Conservation (phyloP, 2,329 filamentous ascomycete genomes). For the Trichophyton simii region DNA sequence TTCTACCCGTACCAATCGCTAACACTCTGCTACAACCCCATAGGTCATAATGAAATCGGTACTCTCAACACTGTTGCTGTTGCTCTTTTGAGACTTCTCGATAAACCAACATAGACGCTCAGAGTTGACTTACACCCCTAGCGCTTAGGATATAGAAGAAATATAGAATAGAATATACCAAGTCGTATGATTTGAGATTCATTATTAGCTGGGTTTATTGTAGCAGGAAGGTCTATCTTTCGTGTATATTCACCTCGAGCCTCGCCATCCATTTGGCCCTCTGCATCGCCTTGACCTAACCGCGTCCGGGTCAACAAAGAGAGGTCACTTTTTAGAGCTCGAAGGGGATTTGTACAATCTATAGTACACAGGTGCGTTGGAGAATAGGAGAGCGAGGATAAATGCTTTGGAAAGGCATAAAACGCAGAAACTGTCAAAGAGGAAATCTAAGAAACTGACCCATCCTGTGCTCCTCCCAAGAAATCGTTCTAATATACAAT, state of each 20-base stretch:
- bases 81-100: constrained; percentile 28
- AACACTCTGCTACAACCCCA: not conserved
- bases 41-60: constrained; percentile 32
- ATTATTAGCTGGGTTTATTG: too few species aligned
- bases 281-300: not conserved
- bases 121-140: not conserved
- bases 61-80: constrained; percentile 28
- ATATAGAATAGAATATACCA: too few species aligned
- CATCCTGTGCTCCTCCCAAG: constrained; percentile 4
- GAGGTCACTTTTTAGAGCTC: not conserved
- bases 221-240: too few species aligned
- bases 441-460: not conserved
- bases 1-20: not conserved
- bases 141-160: too few species aligned
- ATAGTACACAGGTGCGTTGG: not conserved
- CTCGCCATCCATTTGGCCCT: not conserved
- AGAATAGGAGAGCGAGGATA: not conserved
- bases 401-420: not conserved
- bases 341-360: not conserved
- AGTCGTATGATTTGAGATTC: too few species aligned
- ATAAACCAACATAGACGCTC: constrained; percentile 14
- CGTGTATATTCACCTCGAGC: too few species aligned
- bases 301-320: not conserved
- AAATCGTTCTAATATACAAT: constrained; percentile 16
- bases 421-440: not conserved